These are phyloP conservation scores for Cyberlindnera euphorbiiphila DNA, from an alignment of 805 yeast genomes.

Conservation along the genomic window DNA sequence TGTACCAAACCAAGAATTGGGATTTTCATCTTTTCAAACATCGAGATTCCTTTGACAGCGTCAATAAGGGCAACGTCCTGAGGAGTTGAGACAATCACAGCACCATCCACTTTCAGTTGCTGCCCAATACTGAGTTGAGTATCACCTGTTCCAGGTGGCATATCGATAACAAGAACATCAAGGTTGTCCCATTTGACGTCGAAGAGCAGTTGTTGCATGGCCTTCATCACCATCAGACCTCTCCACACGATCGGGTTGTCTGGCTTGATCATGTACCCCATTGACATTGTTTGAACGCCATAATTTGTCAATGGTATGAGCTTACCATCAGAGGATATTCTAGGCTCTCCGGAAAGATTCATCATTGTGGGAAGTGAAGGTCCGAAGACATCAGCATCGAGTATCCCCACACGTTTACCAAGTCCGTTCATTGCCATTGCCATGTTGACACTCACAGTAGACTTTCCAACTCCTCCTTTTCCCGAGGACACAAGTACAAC, in stretches of 20 bases:
- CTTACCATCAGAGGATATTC: slow-evolving; percentile 47
- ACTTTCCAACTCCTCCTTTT: slow-evolving; percentile 86
- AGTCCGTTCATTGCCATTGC: slow-evolving; percentile 55
- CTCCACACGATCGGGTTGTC: slow-evolving; percentile 79
- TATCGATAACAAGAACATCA: slow-evolving; percentile 70
- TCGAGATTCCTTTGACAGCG: slow-evolving; percentile 73
- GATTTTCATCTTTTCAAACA: slow-evolving; percentile 68
- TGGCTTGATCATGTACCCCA: slow-evolving; percentile 74
- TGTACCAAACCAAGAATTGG: slow-evolving; percentile 77
- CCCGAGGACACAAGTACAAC: slow-evolving; percentile 70
- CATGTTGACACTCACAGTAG: slow-evolving; percentile 63
- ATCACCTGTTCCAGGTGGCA: slow-evolving; percentile 95
- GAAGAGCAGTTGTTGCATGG: slow-evolving; percentile 75
- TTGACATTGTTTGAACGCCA: slow-evolving; percentile 82
- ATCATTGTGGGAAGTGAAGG: slow-evolving; percentile 77
- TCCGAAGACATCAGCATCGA: slow-evolving; percentile 83
- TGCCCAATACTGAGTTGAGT: slow-evolving; percentile 81
- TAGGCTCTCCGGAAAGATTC: slow-evolving; percentile 67
- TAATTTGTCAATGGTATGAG: slow-evolving; percentile 66
- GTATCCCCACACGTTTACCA: slow-evolving; percentile 59
- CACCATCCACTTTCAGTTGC: slow-evolving; percentile 70
- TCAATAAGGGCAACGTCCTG: slow-evolving; percentile 82
- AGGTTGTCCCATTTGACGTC: slow-evolving; percentile 73
- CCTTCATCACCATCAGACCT: slow-evolving; percentile 84
- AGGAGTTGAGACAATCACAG: slow-evolving; percentile 79